A percentile compares a stretch with the other conserved stretches of the same genome.
Evolutionary conservation across 306 rosid genomes (phyloP).

Genomic region (Begonia loranthoides): DNA sequence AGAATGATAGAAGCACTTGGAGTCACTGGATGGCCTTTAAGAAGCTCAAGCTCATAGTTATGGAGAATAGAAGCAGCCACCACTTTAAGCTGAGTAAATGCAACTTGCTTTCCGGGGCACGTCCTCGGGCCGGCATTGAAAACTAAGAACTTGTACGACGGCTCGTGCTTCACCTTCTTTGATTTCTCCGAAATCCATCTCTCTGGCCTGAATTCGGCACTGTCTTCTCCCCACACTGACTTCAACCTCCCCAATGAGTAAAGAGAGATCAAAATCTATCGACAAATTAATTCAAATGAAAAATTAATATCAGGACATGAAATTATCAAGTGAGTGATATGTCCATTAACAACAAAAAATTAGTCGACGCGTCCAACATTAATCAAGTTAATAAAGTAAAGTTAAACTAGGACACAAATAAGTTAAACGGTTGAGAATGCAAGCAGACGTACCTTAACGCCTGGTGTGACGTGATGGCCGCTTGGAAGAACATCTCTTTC

Average conservation of each 20-base stretch:
- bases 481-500: conserved; percentile 33
- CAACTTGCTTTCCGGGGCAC: conserved; percentile 34
- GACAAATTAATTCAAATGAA: too few species aligned
- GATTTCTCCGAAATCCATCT: conserved; percentile 30
- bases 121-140: conserved; percentile 48
- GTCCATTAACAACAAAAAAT: too few species aligned
- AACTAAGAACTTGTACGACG: conserved; percentile 32
- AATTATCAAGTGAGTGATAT: too few species aligned
- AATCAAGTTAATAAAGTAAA: too few species aligned
- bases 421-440: too few species aligned
- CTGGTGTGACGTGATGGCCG: conserved; percentile 19
- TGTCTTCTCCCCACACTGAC: conserved; percentile 39
- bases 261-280: conserved; percentile 8
- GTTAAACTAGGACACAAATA: too few species aligned
- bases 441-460: neutral
- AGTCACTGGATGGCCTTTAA: conserved; percentile 8
- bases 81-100: conserved; percentile 31
- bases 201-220: conserved; percentile 48
- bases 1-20: conserved; percentile 22
- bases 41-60: conserved; percentile 17
- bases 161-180: conserved; percentile 16
- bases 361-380: too few species aligned
- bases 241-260: conserved; percentile 47
- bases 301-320: too few species aligned
- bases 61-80: conserved; percentile 14